Conservation (phyloP, 495 filamentous ascomycete genomes). For the Tricharina praecox region DNA sequence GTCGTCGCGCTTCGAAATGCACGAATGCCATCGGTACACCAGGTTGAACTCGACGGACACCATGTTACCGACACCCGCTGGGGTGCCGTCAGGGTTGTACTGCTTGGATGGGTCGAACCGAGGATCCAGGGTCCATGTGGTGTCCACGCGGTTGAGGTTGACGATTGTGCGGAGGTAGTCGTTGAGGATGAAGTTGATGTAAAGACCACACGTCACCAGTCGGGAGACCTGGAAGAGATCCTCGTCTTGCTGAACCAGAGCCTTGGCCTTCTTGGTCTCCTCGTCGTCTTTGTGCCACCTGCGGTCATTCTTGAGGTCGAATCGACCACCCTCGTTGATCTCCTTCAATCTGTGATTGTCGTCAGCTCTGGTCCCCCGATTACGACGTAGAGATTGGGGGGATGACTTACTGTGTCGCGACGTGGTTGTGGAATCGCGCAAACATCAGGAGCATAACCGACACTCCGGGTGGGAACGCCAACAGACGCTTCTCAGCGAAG, state of each 20-base stretch:
- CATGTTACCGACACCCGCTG: conserved; percentile 54
- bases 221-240: conserved; percentile 72
- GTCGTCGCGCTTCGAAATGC: conserved; percentile 54
- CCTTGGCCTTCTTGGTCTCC: conserved; percentile 34
- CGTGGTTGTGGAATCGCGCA: conserved; percentile 67
- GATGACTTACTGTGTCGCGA: conserved; percentile 39
- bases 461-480: conserved; percentile 75
- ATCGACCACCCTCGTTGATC: conserved; percentile 45
- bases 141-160: conserved; percentile 59
- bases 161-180: conserved; percentile 77
- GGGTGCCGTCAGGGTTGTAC: conserved; percentile 39
- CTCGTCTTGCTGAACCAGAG: conserved; percentile 58
- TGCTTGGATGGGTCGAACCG: conserved; percentile 40
- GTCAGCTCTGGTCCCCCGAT: conserved; percentile 4
- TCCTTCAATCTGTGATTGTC: conserved; percentile 11
- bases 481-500: conserved; percentile 58
- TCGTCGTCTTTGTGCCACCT: conserved; percentile 28
- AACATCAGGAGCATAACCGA: conserved; percentile 58
- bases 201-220: conserved; percentile 63
- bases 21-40: conserved; percentile 66
- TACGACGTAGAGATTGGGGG: not conserved
- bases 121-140: conserved; percentile 67
- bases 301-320: conserved; percentile 27
- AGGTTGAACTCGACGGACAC: conserved; percentile 65
- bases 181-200: conserved; percentile 67